A percentile compares a stretch with the other conserved stretches of the same genome.
These are phyloP conservation scores for Gilbertella persicaria DNA, from an alignment of 371 early-diverging fungal species.

Conservation along the genomic window DNA sequence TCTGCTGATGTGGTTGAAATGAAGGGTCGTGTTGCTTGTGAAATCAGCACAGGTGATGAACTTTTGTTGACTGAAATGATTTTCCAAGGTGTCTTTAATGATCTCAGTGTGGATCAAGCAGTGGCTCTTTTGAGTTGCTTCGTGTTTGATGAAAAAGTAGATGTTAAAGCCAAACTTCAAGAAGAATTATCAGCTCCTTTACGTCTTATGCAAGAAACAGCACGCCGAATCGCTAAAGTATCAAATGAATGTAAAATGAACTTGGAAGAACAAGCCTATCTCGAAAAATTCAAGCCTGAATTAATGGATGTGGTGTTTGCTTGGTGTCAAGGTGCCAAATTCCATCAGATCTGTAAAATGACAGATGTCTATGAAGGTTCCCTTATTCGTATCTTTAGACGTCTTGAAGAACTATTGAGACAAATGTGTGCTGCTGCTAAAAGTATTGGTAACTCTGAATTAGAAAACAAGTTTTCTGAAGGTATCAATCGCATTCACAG, in stretches of 20 bases:
- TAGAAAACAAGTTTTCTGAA: slow-evolving; percentile 97
- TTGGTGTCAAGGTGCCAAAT: slow-evolving; percentile 96
- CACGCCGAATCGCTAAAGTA: slow-evolving; percentile 85
- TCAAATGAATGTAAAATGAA: slow-evolving; percentile 87
- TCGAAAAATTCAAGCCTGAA: slow-evolving; percentile 82
- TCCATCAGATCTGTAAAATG: slow-evolving; percentile 95
- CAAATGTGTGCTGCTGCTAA: slow-evolving; percentile 96
- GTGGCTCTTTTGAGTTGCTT: slow-evolving; percentile 95
- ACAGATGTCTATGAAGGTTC: slow-evolving; percentile 98
- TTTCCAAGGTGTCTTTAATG: slow-evolving; percentile 97
- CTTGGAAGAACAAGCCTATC: slow-evolving; percentile 82
- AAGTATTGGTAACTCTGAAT: slow-evolving; percentile 96
- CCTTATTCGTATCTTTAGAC: slow-evolving; percentile 93
- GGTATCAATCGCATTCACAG: slow-evolving; percentile 95
- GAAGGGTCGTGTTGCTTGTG: slow-evolving; percentile 99
- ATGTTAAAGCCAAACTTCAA: slow-evolving; percentile 37
- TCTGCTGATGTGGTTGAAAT: slow-evolving; percentile 87
- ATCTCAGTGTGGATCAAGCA: slow-evolving; percentile 87
- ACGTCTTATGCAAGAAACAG: slow-evolving; percentile 84
- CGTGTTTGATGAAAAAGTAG: slow-evolving; percentile 88
- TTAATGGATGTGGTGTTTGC: slow-evolving; percentile 98
- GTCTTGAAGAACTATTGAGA: slow-evolving; percentile 96
- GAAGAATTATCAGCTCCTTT: slow-evolving; percentile 85
- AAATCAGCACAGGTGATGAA: slow-evolving; percentile 98
- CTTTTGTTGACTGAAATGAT: slow-evolving; percentile 98